phyloP scores from a whole-genome alignment of 345 rosid species.

The Citrus sinensis region DNA sequence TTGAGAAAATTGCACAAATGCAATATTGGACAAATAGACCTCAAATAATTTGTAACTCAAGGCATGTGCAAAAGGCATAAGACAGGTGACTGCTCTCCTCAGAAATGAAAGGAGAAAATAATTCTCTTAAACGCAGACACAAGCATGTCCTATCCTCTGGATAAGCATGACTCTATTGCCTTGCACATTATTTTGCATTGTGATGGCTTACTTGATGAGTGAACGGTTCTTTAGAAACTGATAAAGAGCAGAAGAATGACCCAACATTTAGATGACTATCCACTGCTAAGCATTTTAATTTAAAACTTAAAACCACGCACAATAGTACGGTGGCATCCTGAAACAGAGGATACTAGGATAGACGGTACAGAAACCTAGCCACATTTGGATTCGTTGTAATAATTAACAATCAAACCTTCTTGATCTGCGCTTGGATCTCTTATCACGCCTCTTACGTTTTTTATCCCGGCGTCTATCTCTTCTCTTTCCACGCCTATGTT shows the following conservation, averaged over 20 bases:
- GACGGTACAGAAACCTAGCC: neutral
- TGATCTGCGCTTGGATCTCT: conserved; percentile 68
- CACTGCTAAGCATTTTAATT: neutral
- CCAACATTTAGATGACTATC: neutral
- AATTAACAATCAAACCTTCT: conserved; percentile 47
- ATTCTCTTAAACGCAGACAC: neutral
- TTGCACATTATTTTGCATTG: neutral
- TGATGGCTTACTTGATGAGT: neutral
- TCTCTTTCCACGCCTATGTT: conserved; percentile 60
- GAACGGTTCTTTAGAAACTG: neutral
- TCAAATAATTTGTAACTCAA: neutral
- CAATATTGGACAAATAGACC: no score
- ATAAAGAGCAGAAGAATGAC: neutral
- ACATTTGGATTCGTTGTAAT: neutral
- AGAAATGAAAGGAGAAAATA: neutral
- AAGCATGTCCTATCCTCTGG: neutral
- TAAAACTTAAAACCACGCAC: neutral
- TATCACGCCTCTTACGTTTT: conserved; percentile 66
- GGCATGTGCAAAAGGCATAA: neutral
- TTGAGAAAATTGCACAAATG: neutral
- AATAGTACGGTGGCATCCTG: neutral
- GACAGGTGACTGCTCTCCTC: neutral
- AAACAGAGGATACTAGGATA: neutral
- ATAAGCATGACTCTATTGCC: neutral
- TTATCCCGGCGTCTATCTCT: conserved; percentile 76